phyloP scores from a whole-genome alignment of 2,329 filamentous ascomycete species.

The Aspergillus brasiliensis region DNA sequence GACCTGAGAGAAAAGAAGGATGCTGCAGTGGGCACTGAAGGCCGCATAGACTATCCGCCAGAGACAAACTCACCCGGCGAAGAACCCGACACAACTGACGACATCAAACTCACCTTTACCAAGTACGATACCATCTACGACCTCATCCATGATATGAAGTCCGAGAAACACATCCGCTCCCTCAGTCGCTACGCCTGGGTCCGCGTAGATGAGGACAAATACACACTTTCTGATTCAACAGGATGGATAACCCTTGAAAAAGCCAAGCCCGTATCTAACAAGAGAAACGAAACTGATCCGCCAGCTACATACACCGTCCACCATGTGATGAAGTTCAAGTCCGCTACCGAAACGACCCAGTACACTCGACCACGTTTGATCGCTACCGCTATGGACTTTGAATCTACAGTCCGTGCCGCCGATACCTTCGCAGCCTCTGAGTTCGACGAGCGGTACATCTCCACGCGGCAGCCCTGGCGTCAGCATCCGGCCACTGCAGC shows the following conservation, averaged over 20 bases:
- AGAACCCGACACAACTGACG: constrained; percentile 27
- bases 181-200: constrained; percentile 84
- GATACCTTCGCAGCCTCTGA: constrained; percentile 74
- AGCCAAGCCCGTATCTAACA: not conserved
- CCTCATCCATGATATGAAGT: constrained; percentile 77
- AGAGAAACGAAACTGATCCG: not conserved
- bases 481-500: constrained; percentile 59
- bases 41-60: not conserved
- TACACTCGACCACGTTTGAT: constrained; percentile 71
- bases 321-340: constrained; percentile 35
- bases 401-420: constrained; percentile 77
- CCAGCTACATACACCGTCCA: constrained; percentile 33
- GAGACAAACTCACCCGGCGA: constrained; percentile 1
- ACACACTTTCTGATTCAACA: constrained; percentile 67
- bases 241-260: constrained; percentile 61
- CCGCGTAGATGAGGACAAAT: constrained; percentile 68
- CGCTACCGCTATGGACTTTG: constrained; percentile 65
- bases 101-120: constrained; percentile 71
- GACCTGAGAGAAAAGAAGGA: constrained; percentile 59
- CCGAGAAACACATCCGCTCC: constrained; percentile 74
- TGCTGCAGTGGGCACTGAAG: constrained; percentile 31
- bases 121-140: constrained; percentile 94
- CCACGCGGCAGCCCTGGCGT: constrained; percentile 70
- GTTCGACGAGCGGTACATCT: constrained; percentile 70
- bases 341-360: constrained; percentile 48